Evolutionary conservation across 78 protist genomes (phyloP), one percentile per base, ranked within the genome.

Genomic region (Chrysochromulina parva): DNA sequence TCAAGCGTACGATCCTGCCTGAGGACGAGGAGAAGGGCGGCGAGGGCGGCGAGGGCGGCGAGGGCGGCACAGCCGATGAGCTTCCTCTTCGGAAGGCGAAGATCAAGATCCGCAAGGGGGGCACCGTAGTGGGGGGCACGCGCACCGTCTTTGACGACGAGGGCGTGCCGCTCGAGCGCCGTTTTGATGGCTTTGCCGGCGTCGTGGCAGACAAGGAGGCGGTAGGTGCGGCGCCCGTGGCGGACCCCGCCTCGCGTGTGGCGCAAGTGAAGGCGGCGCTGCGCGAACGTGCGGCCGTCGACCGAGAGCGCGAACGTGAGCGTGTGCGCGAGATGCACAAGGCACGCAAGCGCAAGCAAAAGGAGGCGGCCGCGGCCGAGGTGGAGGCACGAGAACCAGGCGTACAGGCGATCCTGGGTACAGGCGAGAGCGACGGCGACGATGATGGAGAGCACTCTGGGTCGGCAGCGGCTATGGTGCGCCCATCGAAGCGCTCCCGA

Each of bases 111-210:
- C 78, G 78, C 38, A 69, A 69, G 78, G 78, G 78, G 5, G 78
- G 78, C 38, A 69, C 78, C 19, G 50, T 28, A 13, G 78, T 4
- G 50, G 78, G 78, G 16, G 38, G 53, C 54, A 28, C 4, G 50
- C 78, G 78, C 14, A 69, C 50, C 16, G 78, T 69, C 54, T 69
- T 69, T 50, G 78, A 69, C 78, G 78, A 69, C 24, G 78, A 69
- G 28, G 78, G 78, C 24, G 7, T 28, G 53, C 78, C 78, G 50
- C 52, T 28, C 2, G 52, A 69, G 52, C 50, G 7, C 50, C 38
- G 50, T 3, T 13, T 69, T 19, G 78, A n/a, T 3, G 78, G 78
- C 50, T 28, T 24, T 50, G 22, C 50, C 54, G 78, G 13, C 14
- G 52, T 24, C 13, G 19, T 69, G 13, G 28, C 78, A 28, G 78